Conservation (phyloP, 164 flowering plant species). For the Nymphaea colorata region DNA sequence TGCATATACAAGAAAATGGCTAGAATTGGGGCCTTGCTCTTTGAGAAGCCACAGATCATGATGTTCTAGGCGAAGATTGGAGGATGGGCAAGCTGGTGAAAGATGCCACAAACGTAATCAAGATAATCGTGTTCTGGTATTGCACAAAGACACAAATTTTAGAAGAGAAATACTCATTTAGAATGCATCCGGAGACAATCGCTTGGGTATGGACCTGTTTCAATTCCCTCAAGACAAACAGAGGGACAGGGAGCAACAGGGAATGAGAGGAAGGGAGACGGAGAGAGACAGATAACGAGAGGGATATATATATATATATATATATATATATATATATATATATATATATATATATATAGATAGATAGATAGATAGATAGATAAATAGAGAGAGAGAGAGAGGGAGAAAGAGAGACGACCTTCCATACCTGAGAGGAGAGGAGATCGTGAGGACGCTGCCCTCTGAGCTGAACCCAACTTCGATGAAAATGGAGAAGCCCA, state of each 20-base stretch:
- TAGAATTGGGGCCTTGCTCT: conserved; percentile 41
- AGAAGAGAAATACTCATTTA: conserved; percentile 20
- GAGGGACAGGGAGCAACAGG: conserved; percentile 33
- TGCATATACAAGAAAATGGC: conserved; percentile 28
- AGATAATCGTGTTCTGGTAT: conserved; percentile 24
- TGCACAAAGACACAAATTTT: conserved; percentile 39
- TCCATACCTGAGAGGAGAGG: too few relatives aligned
- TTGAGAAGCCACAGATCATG: conserved; percentile 55
- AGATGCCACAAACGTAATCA: conserved; percentile 31
- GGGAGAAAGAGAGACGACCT: too few relatives aligned
- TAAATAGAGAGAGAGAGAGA: too few relatives aligned
- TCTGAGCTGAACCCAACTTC: too few relatives aligned
- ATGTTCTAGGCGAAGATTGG: conserved; percentile 44
- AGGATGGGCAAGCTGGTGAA: conserved; percentile 28
- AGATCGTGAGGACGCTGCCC: too few relatives aligned
- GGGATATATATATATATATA: too few relatives aligned
- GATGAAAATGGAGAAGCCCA: too few relatives aligned
- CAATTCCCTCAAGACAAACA: conserved; percentile 14
- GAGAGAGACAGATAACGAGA: too few relatives aligned
- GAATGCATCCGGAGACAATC: conserved; percentile 34
- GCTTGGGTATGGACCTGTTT: conserved; percentile 47
- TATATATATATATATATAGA: too few relatives aligned
- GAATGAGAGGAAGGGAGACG: conserved; percentile 15
- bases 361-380: too few relatives aligned
- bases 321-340: too few relatives aligned